Evolutionary conservation across 2,329 filamentous ascomycete species (phyloP).

Genomic region (Byssoonygena ceratinophila): DNA sequence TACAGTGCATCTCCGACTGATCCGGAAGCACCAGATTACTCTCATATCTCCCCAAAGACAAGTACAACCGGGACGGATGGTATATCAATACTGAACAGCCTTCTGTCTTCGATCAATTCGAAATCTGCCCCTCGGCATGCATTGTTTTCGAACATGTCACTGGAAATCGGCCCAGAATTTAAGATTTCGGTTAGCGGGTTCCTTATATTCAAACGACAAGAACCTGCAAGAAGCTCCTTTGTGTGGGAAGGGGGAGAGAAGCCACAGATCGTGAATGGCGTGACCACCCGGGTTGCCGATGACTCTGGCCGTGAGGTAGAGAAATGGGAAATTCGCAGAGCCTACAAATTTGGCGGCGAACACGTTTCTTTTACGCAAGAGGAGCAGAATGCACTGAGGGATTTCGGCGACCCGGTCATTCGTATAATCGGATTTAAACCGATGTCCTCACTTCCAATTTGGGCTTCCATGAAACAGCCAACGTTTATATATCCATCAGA

Average conservation of each 20-base stretch:
- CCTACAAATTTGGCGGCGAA: constrained; percentile 91
- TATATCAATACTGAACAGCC: constrained; percentile 63
- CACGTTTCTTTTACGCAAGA: constrained; percentile 77
- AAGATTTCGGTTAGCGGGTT: constrained; percentile 89
- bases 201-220: constrained; percentile 74
- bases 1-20: constrained; percentile 63
- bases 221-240: constrained; percentile 70
- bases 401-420: constrained; percentile 73
- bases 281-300: constrained; percentile 64
- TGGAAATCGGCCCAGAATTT: constrained; percentile 76
- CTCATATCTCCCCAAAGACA: constrained; percentile 40
- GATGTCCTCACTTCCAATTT: constrained; percentile 59
- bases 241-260: constrained; percentile 81
- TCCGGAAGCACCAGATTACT: constrained; percentile 53
- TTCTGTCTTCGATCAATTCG: constrained; percentile 81
- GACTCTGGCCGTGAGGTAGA: constrained; percentile 68
- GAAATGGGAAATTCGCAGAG: constrained; percentile 73
- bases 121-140: constrained; percentile 77
- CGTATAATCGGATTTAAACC: constrained; percentile 93
- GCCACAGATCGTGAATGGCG: constrained; percentile 64
- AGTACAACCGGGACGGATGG: constrained; percentile 62
- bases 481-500: constrained; percentile 93
- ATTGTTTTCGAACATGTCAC: constrained; percentile 72
- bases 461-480: constrained; percentile 77
- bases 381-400: constrained; percentile 64